Evolutionary conservation across 2,329 filamentous ascomycete species (phyloP).

Genomic region (Elsinoe necatrix): DNA sequence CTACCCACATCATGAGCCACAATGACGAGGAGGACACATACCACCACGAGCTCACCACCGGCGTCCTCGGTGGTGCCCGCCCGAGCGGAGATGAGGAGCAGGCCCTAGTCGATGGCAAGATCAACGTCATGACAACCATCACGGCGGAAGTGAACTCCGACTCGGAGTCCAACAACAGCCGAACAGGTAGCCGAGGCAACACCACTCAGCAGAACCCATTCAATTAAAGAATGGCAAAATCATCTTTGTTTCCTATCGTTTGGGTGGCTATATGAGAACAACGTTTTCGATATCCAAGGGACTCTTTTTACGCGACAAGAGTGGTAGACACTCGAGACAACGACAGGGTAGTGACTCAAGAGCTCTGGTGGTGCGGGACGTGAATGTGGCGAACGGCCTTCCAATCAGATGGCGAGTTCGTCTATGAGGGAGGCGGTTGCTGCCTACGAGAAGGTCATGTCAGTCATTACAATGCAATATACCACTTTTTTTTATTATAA

Average conservation of each 20-base stretch:
- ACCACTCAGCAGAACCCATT: not conserved
- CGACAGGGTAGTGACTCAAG: slow-evolving; percentile 4
- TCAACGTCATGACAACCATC: slow-evolving; percentile 12
- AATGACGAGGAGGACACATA: not conserved
- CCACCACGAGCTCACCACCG: slow-evolving; percentile 4
- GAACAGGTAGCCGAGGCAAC: not conserved
- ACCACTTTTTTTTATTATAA: slow-evolving; percentile 10
- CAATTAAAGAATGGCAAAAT: not conserved
- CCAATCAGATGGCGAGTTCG: not conserved
- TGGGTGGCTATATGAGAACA: not conserved
- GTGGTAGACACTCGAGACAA: not conserved
- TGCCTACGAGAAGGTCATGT: slow-evolving; percentile 1
- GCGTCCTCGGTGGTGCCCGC: slow-evolving; percentile 1
- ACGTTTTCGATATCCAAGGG: not conserved
- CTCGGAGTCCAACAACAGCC: not conserved
- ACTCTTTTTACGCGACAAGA: not conserved
- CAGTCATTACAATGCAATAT: slow-evolving; percentile 2
- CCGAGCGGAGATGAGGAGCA: slow-evolving; percentile 11
- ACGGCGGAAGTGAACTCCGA: slow-evolving; percentile 10
- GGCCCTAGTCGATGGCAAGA: slow-evolving; percentile 10
- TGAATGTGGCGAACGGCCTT: not conserved
- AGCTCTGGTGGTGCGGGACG: not conserved
- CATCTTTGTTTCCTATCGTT: not conserved
- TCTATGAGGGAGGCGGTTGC: not conserved
- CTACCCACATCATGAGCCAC: slow-evolving; percentile 7